Conservation (phyloP, 306 rosid genomes). For the Hippophae gyantsensis region DNA sequence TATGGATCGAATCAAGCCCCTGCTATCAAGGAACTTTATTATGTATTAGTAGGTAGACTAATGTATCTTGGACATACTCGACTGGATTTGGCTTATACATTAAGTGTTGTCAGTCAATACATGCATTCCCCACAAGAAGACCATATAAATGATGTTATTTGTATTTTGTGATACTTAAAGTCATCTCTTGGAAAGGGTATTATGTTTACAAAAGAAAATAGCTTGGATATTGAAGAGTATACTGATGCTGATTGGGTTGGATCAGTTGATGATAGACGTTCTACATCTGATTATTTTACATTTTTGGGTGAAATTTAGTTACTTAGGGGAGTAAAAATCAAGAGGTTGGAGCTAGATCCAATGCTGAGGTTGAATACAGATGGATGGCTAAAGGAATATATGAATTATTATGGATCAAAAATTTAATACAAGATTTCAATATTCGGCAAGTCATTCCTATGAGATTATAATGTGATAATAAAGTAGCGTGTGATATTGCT, state of each 20-base stretch:
- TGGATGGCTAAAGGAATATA: not conserved
- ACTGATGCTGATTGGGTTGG: not conserved
- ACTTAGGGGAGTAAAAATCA: not conserved
- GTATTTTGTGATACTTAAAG: not conserved
- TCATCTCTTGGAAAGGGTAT: not conserved
- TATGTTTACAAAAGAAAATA: not conserved
- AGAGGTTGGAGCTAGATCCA: not conserved
- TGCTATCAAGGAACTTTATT: not conserved
- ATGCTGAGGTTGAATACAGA: not conserved
- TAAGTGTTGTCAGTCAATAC: conserved; percentile 1
- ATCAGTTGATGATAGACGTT: not conserved
- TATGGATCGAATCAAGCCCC: not conserved
- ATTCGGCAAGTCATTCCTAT: no score
- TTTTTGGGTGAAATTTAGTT: not conserved
- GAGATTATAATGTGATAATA: no score
- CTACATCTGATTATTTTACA: not conserved
- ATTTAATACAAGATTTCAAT: no score
- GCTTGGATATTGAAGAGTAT: not conserved
- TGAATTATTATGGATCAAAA: no score
- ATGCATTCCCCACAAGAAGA: conserved; percentile 1
- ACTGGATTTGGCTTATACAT: not conserved
- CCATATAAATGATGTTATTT: conserved; percentile 1
- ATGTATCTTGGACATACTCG: conserved; percentile 6
- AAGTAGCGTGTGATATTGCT: no score
- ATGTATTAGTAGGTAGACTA: not conserved